These are phyloP conservation scores for Pseudevernia furfuracea DNA, from an alignment of 495 filamentous ascomycete genomes.

Conservation along the genomic window DNA sequence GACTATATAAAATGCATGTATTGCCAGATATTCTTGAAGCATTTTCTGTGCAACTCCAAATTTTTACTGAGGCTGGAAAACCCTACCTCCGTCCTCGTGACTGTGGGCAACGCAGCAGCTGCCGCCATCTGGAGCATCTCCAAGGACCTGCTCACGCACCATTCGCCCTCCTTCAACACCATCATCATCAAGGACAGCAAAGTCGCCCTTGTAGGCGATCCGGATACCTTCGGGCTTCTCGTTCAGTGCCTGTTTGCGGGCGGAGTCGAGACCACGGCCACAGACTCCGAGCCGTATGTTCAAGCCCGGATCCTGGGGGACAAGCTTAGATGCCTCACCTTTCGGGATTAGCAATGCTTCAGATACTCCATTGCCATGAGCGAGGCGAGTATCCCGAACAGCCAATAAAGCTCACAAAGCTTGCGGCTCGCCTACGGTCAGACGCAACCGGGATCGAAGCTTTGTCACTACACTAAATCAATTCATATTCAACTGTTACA, in stretches of 20 bases:
- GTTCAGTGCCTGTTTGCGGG: neutral
- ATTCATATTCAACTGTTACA: neutral
- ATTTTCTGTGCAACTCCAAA: neutral
- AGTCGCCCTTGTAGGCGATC: neutral
- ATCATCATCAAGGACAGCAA: neutral
- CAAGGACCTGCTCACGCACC: neutral
- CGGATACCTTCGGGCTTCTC: neutral
- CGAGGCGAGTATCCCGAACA: neutral
- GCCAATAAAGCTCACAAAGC: neutral
- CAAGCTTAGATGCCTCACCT: neutral
- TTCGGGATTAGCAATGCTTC: neutral
- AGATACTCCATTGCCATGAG: neutral
- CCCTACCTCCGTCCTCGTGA: neutral
- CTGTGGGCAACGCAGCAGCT: neutral
- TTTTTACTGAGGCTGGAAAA: neutral
- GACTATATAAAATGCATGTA: neutral
- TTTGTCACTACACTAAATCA: neutral
- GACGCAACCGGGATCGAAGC: neutral
- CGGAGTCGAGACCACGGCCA: no score
- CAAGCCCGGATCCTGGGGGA: neutral
- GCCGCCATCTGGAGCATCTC: neutral
- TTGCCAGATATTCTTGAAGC: neutral
- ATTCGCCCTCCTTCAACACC: neutral
- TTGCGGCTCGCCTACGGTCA: neutral
- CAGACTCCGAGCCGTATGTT: neutral